Conservation (phyloP, 306 rosid species). For the Dalbergia cochinchinensis region DNA sequence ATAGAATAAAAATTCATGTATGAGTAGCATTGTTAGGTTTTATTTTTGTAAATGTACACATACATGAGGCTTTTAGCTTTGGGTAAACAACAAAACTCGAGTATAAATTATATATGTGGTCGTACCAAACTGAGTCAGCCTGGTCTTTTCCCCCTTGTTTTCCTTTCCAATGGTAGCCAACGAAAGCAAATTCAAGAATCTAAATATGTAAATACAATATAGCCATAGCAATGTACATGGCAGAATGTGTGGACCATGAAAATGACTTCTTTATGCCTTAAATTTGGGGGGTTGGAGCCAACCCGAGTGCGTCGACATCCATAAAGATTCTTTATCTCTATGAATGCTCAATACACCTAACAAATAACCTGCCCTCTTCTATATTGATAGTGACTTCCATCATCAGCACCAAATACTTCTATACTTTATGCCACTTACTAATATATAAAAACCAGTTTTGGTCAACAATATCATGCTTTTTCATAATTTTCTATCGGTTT, state of each 20-base stretch:
- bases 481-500: background rate
- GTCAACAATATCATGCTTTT: constrained; percentile 78
- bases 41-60: too few species aligned
- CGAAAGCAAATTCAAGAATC: constrained; percentile 30
- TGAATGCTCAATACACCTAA: constrained; percentile 69
- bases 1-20: too few species aligned
- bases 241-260: constrained; percentile 41
- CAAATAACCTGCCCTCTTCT: constrained; percentile 82
- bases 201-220: background rate
- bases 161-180: background rate
- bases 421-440: constrained; percentile 51
- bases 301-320: constrained; percentile 49
- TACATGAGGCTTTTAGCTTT: background rate
- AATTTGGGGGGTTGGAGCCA: constrained; percentile 51
- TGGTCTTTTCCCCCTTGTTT: background rate
- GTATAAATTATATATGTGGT: background rate
- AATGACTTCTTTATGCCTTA: constrained; percentile 40
- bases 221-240: constrained; percentile 20
- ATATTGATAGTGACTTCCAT: constrained; percentile 70
- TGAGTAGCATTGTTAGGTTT: too few species aligned
- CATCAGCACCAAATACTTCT: constrained; percentile 48
- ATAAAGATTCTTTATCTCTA: constrained; percentile 54
- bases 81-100: background rate
- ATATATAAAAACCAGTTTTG: constrained; percentile 35
- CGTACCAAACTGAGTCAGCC: background rate